phyloP scores from a whole-genome alignment of 2,329 filamentous ascomycete genomes.

The Aspergillus uvarum region DNA sequence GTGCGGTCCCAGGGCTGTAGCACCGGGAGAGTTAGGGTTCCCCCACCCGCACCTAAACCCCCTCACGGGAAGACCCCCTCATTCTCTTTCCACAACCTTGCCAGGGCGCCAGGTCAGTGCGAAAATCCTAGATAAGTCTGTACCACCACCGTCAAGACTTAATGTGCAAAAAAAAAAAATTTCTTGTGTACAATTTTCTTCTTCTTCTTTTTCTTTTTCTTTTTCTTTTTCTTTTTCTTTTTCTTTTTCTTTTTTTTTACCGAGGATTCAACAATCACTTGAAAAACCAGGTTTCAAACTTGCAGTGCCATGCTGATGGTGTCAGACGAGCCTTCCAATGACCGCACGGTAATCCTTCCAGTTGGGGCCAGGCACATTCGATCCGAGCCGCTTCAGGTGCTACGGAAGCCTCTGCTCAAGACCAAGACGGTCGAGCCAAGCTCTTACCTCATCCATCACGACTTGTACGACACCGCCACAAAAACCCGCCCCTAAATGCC shows the following conservation, averaged over 20 bases:
- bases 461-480: constrained; percentile 3
- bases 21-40: constrained; percentile 35
- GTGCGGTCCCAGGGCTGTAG: constrained; percentile 36
- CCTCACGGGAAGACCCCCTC: constrained; percentile 17
- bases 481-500: neutral
- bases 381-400: neutral
- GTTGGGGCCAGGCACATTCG: neutral
- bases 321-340: neutral
- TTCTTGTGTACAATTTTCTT: too few relatives aligned
- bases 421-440: neutral
- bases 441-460: constrained; percentile 1
- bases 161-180: too few relatives aligned
- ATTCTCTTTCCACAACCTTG: constrained; percentile 1
- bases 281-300: neutral
- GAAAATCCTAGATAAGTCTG: neutral
- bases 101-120: neutral
- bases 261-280: neutral
- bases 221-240: neutral
- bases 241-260: neutral
- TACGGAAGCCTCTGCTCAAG: neutral
- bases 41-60: constrained; percentile 14
- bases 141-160: neutral
- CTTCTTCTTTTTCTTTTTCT: neutral
- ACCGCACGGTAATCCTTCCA: neutral
- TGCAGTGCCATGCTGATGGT: neutral